Conservation (phyloP, 192 early-diverging fungal genomes). For the Allomyces macrogynus region DNA sequence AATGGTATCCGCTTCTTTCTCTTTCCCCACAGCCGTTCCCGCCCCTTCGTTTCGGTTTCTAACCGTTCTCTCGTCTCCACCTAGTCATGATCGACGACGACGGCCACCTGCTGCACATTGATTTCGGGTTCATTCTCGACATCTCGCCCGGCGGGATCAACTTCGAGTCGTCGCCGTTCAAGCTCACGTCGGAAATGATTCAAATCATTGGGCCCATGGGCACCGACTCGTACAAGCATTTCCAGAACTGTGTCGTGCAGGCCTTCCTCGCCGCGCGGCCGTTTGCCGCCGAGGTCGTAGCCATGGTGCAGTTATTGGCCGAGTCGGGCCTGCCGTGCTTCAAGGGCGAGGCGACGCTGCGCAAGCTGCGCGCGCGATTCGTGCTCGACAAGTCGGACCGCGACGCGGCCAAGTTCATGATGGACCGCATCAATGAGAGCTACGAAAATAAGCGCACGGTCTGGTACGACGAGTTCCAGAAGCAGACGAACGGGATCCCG, state of each 20-base stretch:
- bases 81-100: conserved; percentile 88
- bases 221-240: conserved; percentile 63
- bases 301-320: conserved; percentile 77
- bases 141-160: conserved; percentile 95
- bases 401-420: conserved; percentile 89
- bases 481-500: conserved; percentile 54
- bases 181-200: conserved; percentile 92
- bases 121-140: conserved; percentile 97
- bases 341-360: conserved; percentile 73
- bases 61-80: not conserved
- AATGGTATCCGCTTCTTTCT: conserved; percentile 19
- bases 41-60: conserved; percentile 1
- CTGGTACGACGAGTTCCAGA: conserved; percentile 62
- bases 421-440: conserved; percentile 63
- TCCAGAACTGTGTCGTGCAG: conserved; percentile 72
- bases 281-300: conserved; percentile 76
- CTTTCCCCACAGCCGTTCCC: not conserved
- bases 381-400: conserved; percentile 73
- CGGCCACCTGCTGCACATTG: conserved; percentile 94
- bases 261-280: conserved; percentile 78
- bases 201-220: conserved; percentile 69
- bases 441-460: conserved; percentile 84
- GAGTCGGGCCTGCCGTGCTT: conserved; percentile 95
- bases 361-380: conserved; percentile 67
- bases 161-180: conserved; percentile 93